phyloP scores from a whole-genome alignment of 73 alveolate species.

The Paramecium sonneborni region DNA sequence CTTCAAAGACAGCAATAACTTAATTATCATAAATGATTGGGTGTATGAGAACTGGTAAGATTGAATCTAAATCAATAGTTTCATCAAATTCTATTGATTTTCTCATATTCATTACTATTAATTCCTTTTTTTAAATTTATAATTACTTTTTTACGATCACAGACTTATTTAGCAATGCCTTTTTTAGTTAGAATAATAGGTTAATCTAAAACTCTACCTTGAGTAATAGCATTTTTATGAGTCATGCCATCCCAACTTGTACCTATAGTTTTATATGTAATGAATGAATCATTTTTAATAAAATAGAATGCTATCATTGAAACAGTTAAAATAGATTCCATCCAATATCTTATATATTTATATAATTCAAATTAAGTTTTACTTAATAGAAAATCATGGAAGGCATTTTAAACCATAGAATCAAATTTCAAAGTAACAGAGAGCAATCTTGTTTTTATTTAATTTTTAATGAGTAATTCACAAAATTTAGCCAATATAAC shows the following conservation, averaged over 20 bases:
- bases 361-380: not conserved
- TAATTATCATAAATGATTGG: not conserved
- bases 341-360: not conserved
- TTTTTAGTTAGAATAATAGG: not conserved
- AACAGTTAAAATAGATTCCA: not conserved
- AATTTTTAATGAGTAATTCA: not conserved
- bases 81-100: conserved; percentile 46
- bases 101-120: conserved; percentile 49
- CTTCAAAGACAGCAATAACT: conserved; percentile 3
- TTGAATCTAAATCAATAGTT: conserved; percentile 8
- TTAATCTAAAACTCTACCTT: not conserved
- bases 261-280: not conserved
- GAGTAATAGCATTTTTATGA: not conserved
- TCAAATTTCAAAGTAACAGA: not conserved
- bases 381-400: not conserved
- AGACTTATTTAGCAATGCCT: not conserved
- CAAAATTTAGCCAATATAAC: conserved; percentile 40
- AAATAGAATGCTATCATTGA: not conserved
- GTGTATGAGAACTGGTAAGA: conserved; percentile 15
- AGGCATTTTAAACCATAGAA: not conserved
- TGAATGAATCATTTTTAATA: not conserved
- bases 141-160: not conserved
- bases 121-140: not conserved
- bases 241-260: conserved; percentile 24
- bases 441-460: not conserved